A percentile compares a stretch with the other conserved stretches of the same genome.
Evolutionary conservation across 805 yeast species (phyloP).

Genomic region (Pichia ethanolica): DNA sequence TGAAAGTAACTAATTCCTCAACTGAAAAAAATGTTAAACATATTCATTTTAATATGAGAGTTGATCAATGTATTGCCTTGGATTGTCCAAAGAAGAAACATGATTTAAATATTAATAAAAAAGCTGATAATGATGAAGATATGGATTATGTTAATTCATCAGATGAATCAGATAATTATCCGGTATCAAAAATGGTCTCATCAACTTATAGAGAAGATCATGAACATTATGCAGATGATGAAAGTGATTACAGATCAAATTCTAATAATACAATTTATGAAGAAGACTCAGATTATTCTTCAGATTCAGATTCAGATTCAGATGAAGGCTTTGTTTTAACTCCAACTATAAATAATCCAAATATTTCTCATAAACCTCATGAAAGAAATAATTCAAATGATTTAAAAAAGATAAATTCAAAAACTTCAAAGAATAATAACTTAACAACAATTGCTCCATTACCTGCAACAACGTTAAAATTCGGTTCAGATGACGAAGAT

Average conservation of each 20-base stretch:
- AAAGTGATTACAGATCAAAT: background rate
- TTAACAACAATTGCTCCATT: conserved; percentile 62
- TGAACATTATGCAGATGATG: conserved; percentile 13
- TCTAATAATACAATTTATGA: background rate
- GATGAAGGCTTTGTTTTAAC: conserved; percentile 21
- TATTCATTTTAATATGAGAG: conserved; percentile 90
- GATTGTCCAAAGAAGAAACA: conserved; percentile 21
- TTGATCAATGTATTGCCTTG: conserved; percentile 86
- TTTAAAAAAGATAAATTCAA: background rate
- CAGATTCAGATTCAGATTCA: conserved; percentile 20
- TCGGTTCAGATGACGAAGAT: conserved; percentile 55
- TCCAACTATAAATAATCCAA: conserved; percentile 13
- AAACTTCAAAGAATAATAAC: background rate
- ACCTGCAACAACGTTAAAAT: conserved; percentile 84
- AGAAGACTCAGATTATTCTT: background rate
- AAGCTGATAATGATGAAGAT: background rate
- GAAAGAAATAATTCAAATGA: background rate
- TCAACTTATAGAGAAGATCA: conserved; percentile 7
- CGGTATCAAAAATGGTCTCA: conserved; percentile 5
- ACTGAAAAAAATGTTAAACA: conserved; percentile 43
- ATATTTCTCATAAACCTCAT: conserved; percentile 23
- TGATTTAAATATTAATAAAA: background rate
- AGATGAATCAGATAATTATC: conserved; percentile 23
- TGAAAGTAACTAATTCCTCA: conserved; percentile 1
- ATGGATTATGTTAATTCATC: conserved; percentile 10